phyloP scores from a whole-genome alignment of 495 filamentous ascomycete species.

The Podospora conica region DNA sequence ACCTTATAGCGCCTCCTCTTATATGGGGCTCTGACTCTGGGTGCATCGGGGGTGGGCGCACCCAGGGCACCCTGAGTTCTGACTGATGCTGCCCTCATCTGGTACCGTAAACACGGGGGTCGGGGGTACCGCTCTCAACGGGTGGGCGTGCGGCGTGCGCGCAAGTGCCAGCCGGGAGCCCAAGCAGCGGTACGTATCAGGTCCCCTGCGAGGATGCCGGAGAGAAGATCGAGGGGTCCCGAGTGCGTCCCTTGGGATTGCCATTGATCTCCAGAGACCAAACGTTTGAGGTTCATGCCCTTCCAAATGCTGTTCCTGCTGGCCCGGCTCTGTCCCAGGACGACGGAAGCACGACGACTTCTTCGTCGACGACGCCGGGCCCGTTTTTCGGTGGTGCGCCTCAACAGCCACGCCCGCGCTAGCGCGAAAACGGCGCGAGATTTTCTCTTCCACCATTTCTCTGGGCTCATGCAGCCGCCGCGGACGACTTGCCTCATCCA shows the following conservation, averaged over 20 bases:
- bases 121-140: constrained; percentile 3
- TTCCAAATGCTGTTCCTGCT: not conserved
- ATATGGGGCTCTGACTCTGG: constrained; percentile 39
- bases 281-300: constrained; percentile 25
- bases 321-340: not conserved
- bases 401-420: constrained; percentile 9
- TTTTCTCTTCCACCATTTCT: constrained; percentile 17
- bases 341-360: not conserved
- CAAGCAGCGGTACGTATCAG: constrained; percentile 9
- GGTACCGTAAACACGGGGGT: constrained; percentile 19
- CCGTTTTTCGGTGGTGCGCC: constrained; percentile 17
- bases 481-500: constrained; percentile 24
- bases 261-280: constrained; percentile 30
- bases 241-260: constrained; percentile 22
- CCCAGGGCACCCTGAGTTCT: no score
- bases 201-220: constrained; percentile 3
- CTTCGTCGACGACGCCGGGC: no score
- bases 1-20: constrained; percentile 40
- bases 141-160: constrained; percentile 4
- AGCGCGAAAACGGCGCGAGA: constrained; percentile 16
- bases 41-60: constrained; percentile 30
- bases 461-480: constrained; percentile 21
- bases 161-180: constrained; percentile 11
- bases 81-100: constrained; percentile 26
- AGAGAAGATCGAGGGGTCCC: constrained; percentile 13